Conservation (phyloP, 1,284 basidiomycete genomes). For the Phellinidium pouzarii region DNA sequence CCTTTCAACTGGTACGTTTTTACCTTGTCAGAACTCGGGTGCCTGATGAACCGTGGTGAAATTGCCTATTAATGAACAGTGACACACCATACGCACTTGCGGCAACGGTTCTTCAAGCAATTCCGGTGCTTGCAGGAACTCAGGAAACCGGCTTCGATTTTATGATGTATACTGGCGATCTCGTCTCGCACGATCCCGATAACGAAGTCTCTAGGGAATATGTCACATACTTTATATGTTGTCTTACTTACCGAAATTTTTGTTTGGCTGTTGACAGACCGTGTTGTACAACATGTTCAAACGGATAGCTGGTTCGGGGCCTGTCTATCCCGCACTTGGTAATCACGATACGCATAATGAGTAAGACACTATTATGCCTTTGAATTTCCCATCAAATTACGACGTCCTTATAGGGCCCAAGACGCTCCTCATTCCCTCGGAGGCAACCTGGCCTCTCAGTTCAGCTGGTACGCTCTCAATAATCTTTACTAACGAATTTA, state of each 20-base stretch:
- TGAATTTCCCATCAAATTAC: conserved; percentile 8
- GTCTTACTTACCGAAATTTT: neutral
- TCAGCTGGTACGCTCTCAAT: conserved; percentile 47
- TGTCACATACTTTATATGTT: conserved; percentile 33
- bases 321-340: conserved; percentile 68
- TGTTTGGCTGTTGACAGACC: conserved; percentile 37
- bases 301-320: conserved; percentile 51
- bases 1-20: conserved; percentile 39
- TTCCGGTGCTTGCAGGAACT: conserved; percentile 62
- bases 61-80: conserved; percentile 33
- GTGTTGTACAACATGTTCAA: conserved; percentile 62
- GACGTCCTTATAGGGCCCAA: conserved; percentile 44
- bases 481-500: neutral
- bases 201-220: conserved; percentile 51
- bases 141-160: conserved; percentile 55
- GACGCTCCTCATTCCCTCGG: conserved; percentile 56
- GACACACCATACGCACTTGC: conserved; percentile 66
- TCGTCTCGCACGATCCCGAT: conserved; percentile 65
- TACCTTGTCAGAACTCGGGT: conserved; percentile 58
- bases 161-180: conserved; percentile 70
- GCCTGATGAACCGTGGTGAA: conserved; percentile 25
- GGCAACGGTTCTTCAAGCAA: conserved; percentile 56
- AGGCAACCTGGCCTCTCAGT: conserved; percentile 47
- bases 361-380: conserved; percentile 31
- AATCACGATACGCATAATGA: conserved; percentile 70